Percentiles rank a stretch among this genome's conserved stretches.
Evolutionary conservation across 2,329 filamentous ascomycete species (phyloP).

Genomic region (Mollisia scopiformis): DNA sequence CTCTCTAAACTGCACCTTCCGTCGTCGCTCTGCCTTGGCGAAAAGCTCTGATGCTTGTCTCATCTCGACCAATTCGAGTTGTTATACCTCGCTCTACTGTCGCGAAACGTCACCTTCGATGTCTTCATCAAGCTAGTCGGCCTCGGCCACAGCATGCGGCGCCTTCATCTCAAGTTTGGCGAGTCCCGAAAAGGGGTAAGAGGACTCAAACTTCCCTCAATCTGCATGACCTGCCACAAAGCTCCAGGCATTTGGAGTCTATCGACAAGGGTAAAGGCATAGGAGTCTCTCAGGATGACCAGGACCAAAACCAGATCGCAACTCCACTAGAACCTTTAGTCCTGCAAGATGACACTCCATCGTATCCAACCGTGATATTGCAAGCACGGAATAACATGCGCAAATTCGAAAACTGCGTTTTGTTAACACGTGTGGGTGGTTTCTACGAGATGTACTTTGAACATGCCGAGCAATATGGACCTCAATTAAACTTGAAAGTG

Average conservation of each 20-base stretch:
- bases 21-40: neutral
- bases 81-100: constrained; percentile 4
- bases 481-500: constrained; percentile 85
- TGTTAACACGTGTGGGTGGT: constrained; percentile 89
- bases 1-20: too few relatives aligned
- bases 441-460: constrained; percentile 99
- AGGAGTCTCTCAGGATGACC: too few relatives aligned
- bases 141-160: neutral
- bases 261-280: too few relatives aligned
- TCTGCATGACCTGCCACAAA: constrained; percentile 59
- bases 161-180: constrained; percentile 1
- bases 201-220: constrained; percentile 57
- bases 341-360: constrained; percentile 46
- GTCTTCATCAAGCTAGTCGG: constrained; percentile 5
- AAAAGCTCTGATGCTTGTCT: constrained; percentile 22
- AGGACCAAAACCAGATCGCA: too few relatives aligned
- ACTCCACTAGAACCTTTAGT: constrained; percentile 42
- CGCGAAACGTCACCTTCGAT: neutral
- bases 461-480: constrained; percentile 87
- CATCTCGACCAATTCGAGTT: constrained; percentile 7
- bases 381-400: constrained; percentile 89
- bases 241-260: too few relatives aligned
- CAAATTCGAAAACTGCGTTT: constrained; percentile 86
- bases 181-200: constrained; percentile 45
- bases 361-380: constrained; percentile 85